These are phyloP conservation scores for Lepidopterella palustris DNA, from an alignment of 495 filamentous ascomycete species.

Conservation along the genomic window DNA sequence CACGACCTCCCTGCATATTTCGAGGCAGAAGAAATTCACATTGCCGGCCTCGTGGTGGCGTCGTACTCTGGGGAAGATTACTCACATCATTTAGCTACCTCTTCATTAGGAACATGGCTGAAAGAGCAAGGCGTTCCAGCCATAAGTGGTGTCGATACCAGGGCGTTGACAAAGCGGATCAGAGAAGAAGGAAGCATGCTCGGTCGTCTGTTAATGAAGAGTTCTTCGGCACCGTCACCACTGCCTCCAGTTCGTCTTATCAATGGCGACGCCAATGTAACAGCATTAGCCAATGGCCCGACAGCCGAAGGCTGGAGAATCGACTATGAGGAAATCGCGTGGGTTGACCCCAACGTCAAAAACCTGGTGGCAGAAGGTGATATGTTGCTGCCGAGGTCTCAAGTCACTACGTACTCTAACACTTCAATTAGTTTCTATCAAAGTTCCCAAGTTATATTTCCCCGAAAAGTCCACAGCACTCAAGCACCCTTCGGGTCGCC, in stretches of 20 bases:
- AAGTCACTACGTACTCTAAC: slow-evolving; percentile 19
- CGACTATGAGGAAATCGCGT: slow-evolving; percentile 68
- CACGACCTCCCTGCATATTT: slow-evolving; percentile 83
- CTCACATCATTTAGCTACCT: slow-evolving; percentile 85
- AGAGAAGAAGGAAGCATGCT: slow-evolving; percentile 94
- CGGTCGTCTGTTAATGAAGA: slow-evolving; percentile 75
- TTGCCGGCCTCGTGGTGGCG: slow-evolving; percentile 81
- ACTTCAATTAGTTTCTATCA: slow-evolving; percentile 66
- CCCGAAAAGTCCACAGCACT: slow-evolving; percentile 59
- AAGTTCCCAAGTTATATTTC: slow-evolving; percentile 70
- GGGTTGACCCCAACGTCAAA: slow-evolving; percentile 84
- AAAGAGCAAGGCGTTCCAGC: slow-evolving; percentile 95
- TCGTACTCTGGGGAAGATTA: slow-evolving; percentile 90
- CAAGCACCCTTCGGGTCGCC: slow-evolving; percentile 79
- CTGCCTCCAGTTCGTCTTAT: slow-evolving; percentile 16
- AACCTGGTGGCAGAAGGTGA: slow-evolving; percentile 93
- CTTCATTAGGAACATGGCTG: slow-evolving; percentile 87
- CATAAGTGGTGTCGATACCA: slow-evolving; percentile 91
- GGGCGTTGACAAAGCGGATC: slow-evolving; percentile 89
- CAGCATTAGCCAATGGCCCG: slow-evolving; percentile 26
- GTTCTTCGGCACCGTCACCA: slow-evolving; percentile 40
- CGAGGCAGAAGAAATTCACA: slow-evolving; percentile 84
- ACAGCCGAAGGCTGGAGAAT: slow-evolving; percentile 52
- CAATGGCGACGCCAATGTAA: slow-evolving; percentile 23
- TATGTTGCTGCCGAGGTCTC: slow-evolving; percentile 32